Percentiles rank a stretch among this genome's conserved stretches.
Evolutionary conservation across 306 rosid species (phyloP).

Genomic region (Rosa multiflora): DNA sequence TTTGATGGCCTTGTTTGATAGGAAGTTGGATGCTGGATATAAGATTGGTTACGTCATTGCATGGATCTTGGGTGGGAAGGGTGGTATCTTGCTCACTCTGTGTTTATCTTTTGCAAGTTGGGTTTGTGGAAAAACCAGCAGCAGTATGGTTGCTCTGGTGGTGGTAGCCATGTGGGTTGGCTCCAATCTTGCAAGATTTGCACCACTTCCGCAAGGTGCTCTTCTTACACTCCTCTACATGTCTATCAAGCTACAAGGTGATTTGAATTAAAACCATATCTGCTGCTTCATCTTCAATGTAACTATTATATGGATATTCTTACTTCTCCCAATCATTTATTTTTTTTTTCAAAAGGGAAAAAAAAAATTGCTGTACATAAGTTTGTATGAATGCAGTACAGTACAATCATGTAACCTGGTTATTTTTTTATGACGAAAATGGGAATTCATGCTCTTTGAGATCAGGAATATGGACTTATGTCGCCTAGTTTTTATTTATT

Average conservation of each 20-base stretch:
- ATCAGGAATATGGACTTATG: neutral
- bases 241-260: slow-evolving; percentile 82
- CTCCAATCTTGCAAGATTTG: slow-evolving; percentile 61
- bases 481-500: neutral
- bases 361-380: neutral
- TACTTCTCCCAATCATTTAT: neutral
- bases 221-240: slow-evolving; percentile 83
- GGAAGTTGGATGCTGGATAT: slow-evolving; percentile 65
- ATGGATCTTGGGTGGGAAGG: slow-evolving; percentile 81
- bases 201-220: slow-evolving; percentile 82
- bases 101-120: slow-evolving; percentile 86
- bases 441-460: neutral
- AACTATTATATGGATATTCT: neutral
- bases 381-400: neutral
- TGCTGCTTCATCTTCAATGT: slow-evolving; percentile 19
- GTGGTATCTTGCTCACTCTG: slow-evolving; percentile 72
- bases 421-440: neutral
- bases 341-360: neutral
- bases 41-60: slow-evolving; percentile 74
- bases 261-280: slow-evolving; percentile 26
- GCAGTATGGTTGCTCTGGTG: slow-evolving; percentile 70
- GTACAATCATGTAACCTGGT: neutral
- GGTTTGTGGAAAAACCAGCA: slow-evolving; percentile 89
- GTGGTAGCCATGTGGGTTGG: slow-evolving; percentile 89
- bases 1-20: slow-evolving; percentile 67